Evolutionary conservation across 2,329 filamentous ascomycete genomes (phyloP).

Genomic region (Metarhizium anisopliae): DNA sequence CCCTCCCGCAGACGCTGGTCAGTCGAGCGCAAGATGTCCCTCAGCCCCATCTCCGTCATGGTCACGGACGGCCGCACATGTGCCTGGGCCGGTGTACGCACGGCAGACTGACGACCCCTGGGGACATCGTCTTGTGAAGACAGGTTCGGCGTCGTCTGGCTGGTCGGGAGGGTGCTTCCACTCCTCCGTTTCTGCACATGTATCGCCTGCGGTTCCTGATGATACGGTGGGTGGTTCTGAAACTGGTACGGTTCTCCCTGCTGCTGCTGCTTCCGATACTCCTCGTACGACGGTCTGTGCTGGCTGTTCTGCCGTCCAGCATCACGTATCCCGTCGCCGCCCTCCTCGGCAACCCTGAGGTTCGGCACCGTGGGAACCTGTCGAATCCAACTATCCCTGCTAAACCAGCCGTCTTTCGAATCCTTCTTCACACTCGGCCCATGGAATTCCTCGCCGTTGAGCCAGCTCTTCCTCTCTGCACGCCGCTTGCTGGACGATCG

Average conservation of each 20-base stretch:
- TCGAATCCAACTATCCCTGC: conserved; percentile 24
- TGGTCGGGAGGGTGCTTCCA: not conserved
- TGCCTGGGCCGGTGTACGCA: conserved; percentile 8
- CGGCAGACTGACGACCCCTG: conserved; percentile 3
- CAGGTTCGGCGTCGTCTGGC: conserved; percentile 15
- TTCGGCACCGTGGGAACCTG: conserved; percentile 28
- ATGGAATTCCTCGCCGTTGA: conserved; percentile 40
- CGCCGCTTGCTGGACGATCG: conserved; percentile 10
- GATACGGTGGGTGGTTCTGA: not conserved
- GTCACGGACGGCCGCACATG: conserved; percentile 19
- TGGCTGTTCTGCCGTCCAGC: not conserved
- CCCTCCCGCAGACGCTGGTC: conserved; percentile 40
- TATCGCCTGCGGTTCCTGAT: conserved; percentile 4
- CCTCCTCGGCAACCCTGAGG: conserved; percentile 18
- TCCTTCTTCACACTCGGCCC: conserved; percentile 31
- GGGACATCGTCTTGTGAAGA: conserved; percentile 8
- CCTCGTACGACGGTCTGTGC: conserved; percentile 4
- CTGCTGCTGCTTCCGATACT: conserved; percentile 4
- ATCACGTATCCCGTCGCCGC: not conserved
- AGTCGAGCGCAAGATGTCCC: conserved; percentile 42
- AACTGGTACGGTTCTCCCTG: not conserved
- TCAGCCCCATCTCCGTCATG: conserved; percentile 37
- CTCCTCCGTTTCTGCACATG: conserved; percentile 11
- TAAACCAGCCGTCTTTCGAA: conserved; percentile 14
- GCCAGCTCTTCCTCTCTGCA: not conserved